Base-by-base conservation (phyloP, 1,284 basidiomycete genomes). In the Chiua sp. region DNA sequence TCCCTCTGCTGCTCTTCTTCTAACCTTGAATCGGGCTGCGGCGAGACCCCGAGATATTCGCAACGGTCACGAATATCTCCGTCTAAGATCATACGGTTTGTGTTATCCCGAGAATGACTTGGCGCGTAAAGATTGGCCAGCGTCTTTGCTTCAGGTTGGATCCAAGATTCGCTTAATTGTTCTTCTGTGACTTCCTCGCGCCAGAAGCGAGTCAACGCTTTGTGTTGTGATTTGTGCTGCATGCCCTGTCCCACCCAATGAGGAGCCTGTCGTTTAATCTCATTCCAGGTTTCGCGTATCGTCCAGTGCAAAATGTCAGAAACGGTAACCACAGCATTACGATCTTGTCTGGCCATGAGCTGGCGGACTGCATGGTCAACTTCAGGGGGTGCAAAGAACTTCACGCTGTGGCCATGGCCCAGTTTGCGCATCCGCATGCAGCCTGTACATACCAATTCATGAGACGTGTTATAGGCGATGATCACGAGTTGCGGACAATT, bases 351-450 rank as follows among this genome's bases (percentile, higher is more conserved):
- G 62, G 59, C 18, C 64, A 57, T 6, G 62, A 49, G 30, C 30
- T n/a, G n/a, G n/a, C 30, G 30, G 77, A 37, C 84, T 82, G 1
- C 55, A 59, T 22, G 64, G 50, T 81, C 79, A 7, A 82, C 72
- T 47, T 83, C 81, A 0, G 63, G 65, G 20, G 82, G 79, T 16
- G 79, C 80, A 47, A 79, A 77, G 65, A 84, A 83, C 59, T 78
- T 69, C 7, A 84, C 70, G 2, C 78, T 78, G 49, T 83, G 82
- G 0, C 80, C 80, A 23, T 68, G 59, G n/a, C 82, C 82, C 0
- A 84, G 72, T 52, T 79, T 75, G 3, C 82, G 74, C 81, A 84
- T 77, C 30, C 79, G 71, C 79, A 80, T 80, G 53, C 79, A 80
- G 2, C 77, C 79, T 80, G 35, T 32, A 32, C 20, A 35, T 13